These are phyloP conservation scores for Xylaria longipes DNA, from an alignment of 495 filamentous ascomycete species.

Conservation along the genomic window DNA sequence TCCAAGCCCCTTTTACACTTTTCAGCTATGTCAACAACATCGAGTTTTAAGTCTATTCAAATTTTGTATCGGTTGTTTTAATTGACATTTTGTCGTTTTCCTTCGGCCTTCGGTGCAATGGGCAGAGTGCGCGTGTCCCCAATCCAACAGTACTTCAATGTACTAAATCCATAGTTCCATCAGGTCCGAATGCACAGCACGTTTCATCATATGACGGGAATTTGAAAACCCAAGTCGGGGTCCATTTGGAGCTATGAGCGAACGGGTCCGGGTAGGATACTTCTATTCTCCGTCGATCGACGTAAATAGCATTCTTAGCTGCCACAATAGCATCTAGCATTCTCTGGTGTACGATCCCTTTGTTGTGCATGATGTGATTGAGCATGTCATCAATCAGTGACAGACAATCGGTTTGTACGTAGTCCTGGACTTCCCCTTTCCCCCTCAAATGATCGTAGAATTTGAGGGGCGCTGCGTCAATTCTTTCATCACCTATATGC, in stretches of 20 bases:
- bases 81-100: too few species aligned
- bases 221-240: slow-evolving; percentile 1
- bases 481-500: rapidly evolving
- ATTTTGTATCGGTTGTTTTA: too few species aligned
- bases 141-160: not conserved
- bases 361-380: not conserved
- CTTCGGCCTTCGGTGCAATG: too few species aligned
- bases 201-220: not conserved
- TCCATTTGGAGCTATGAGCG: not conserved
- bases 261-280: not conserved
- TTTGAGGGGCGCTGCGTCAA: not conserved
- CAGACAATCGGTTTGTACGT: not conserved
- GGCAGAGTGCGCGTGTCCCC: not conserved
- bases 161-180: not conserved
- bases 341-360: not conserved
- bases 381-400: not conserved
- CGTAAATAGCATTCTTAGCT: not conserved
- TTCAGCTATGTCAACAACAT: too few species aligned
- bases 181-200: too few species aligned
- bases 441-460: not conserved
- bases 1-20: too few species aligned
- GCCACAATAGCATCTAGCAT: not conserved
- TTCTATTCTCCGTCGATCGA: not conserved
- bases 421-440: not conserved
- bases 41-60: too few species aligned